phyloP scores from a whole-genome alignment of 495 filamentous ascomycete species.

The Hypoxylon cercidicola region DNA sequence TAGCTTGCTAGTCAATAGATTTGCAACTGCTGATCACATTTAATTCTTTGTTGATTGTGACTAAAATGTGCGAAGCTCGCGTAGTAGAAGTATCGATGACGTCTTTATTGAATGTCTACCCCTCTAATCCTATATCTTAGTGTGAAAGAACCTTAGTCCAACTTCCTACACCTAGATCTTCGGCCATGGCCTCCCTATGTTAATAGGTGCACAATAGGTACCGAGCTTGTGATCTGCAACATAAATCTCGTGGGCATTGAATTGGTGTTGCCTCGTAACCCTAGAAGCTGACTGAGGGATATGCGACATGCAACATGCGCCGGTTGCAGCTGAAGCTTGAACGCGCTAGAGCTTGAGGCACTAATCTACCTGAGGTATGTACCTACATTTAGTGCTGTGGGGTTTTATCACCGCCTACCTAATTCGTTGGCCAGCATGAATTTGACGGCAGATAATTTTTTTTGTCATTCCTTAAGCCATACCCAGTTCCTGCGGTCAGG shows the following conservation, averaged over 20 bases:
- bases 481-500: slow-evolving; percentile 26
- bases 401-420: slow-evolving; percentile 44
- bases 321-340: neutral
- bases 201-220: too few relatives aligned
- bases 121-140: neutral
- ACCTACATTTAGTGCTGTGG: slow-evolving; percentile 16
- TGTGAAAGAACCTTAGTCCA: too few relatives aligned
- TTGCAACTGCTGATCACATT: slow-evolving; percentile 26
- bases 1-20: slow-evolving; percentile 37
- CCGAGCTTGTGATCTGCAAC: too few relatives aligned
- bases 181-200: too few relatives aligned
- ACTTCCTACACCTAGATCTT: too few relatives aligned
- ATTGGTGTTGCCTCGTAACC: too few relatives aligned
- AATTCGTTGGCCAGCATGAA: slow-evolving; percentile 12
- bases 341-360: neutral
- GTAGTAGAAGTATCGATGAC: slow-evolving; percentile 11
- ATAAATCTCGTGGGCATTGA: too few relatives aligned
- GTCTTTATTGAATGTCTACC: slow-evolving; percentile 3
- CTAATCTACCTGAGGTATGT: neutral
- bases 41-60: neutral
- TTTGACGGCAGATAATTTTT: slow-evolving; percentile 34
- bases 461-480: slow-evolving; percentile 11
- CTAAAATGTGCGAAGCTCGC: slow-evolving; percentile 5
- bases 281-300: too few relatives aligned
- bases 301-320: too few relatives aligned